Percentiles rank a stretch among this genome's conserved stretches.
Evolutionary conservation across 169 alveolate species (phyloP).

Genomic region (Amoebophrya sp.): DNA sequence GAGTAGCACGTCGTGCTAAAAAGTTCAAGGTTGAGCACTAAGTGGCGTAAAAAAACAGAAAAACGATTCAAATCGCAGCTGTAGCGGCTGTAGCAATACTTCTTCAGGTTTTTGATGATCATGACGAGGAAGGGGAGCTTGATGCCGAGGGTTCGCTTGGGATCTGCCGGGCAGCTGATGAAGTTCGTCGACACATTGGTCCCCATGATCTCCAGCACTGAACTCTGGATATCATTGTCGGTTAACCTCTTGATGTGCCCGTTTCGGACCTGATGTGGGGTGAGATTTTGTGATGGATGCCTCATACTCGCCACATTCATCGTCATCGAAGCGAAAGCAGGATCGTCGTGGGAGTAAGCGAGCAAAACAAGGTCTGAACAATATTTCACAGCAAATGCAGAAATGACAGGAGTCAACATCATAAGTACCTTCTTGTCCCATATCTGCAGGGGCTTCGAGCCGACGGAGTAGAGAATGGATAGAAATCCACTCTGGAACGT

Average conservation of each 20-base stretch:
- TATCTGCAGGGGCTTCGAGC: conserved; percentile 81
- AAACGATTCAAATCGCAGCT: conserved; percentile 39
- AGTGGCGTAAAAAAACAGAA: not conserved
- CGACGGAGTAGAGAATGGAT: conserved; percentile 80
- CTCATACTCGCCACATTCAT: too few species aligned
- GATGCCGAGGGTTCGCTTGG: conserved; percentile 76
- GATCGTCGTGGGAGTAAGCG: too few species aligned
- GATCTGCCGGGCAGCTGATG: conserved; percentile 79
- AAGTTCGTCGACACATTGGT: conserved; percentile 79
- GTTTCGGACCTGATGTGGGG: conserved; percentile 69
- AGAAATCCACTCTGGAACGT: conserved; percentile 85
- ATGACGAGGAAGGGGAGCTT: conserved; percentile 86
- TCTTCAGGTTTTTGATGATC: conserved; percentile 81
- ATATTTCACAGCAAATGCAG: too few species aligned
- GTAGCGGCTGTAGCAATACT: conserved; percentile 54
- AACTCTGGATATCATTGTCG: conserved; percentile 77
- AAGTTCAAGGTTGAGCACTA: not conserved
- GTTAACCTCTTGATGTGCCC: conserved; percentile 89
- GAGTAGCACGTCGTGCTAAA: not conserved
- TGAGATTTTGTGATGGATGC: too few species aligned
- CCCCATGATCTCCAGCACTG: conserved; percentile 43
- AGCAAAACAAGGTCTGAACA: too few species aligned
- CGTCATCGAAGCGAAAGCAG: too few species aligned
- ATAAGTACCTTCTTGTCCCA: conserved; percentile 74
- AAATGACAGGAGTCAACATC: too few species aligned